Evolutionary conservation across 345 rosid species (phyloP).

Genomic region (Clausena lansium): DNA sequence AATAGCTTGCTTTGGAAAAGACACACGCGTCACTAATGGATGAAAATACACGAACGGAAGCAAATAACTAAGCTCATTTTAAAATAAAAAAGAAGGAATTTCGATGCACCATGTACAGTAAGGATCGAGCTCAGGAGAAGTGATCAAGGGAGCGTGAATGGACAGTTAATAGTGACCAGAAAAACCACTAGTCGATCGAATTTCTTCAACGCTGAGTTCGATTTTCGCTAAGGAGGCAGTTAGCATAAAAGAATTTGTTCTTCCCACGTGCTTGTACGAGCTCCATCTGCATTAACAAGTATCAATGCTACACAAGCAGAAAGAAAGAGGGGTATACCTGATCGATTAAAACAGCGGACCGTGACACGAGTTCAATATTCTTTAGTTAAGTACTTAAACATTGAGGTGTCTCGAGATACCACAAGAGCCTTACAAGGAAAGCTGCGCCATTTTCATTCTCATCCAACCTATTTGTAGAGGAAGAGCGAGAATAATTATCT

Average conservation of each 20-base stretch:
- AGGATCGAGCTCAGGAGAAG: constrained; percentile 63
- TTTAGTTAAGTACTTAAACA: too few relatives aligned
- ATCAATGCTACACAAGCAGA: too few relatives aligned
- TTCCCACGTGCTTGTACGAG: constrained; percentile 72
- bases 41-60: neutral
- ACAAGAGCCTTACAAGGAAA: constrained; percentile 76
- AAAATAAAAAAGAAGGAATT: neutral
- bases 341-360: too few relatives aligned
- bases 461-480: constrained; percentile 26
- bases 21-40: neutral
- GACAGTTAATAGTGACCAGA: constrained; percentile 66
- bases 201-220: constrained; percentile 81
- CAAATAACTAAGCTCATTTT: neutral
- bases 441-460: constrained; percentile 71
- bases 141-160: constrained; percentile 67
- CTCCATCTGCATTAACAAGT: too few relatives aligned
- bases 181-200: constrained; percentile 66
- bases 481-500: constrained; percentile 27
- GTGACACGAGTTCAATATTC: too few relatives aligned
- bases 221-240: constrained; percentile 63
- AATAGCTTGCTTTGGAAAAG: constrained; percentile 57
- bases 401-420: constrained; percentile 89
- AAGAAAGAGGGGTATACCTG: too few relatives aligned
- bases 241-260: constrained; percentile 62
- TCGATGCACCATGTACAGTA: constrained; percentile 29